Base-by-base conservation (phyloP, 495 filamentous ascomycete species). In the Aspergillus saccharolyticus region DNA sequence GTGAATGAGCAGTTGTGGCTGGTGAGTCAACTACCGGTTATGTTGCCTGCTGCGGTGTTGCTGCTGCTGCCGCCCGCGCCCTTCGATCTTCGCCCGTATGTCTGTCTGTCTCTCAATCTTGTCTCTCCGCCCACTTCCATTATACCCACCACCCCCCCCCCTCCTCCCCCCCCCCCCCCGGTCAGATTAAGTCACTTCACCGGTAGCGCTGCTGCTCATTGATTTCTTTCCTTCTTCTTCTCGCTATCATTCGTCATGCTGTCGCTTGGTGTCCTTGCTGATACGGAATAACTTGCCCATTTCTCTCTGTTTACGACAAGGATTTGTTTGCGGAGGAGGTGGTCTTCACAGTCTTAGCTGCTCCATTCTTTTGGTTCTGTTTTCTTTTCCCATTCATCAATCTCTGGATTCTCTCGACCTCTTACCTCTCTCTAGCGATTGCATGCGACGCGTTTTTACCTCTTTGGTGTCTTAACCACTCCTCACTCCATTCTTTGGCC, bases 1-100 rank as follows among this genome's bases (percentile, higher is more conserved):
- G 22, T 50, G 17, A 1, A 3, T 49, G 50, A 15, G 17, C 39
- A 21, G 57, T 8, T 53, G 50, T 53, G 58, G 58, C 58, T 60
- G 21, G 42, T 30, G 20, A 43, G 20, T n/a, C n/a, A n/a, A n/a
- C n/a, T n/a, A n/a, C n/a, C 30, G 42, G 9, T 44, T 44, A 15
- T 4, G 7, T 7, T 25, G 46, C 16, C 18, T 24, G n/a, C n/a
- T 25, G 46, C 46, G 4, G 15, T 21, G 14, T 4, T 24, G n/a
- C n/a, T 25, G 22, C 47, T 50, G 24, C 22, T 30, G 47, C 47
- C 28, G 47, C 22, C n/a, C 25, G 43, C n/a, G 42, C 8, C 6
- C 47, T 19, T 47, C n/a, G n/a, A 19, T 45, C 44, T 24, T 56
- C 50, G 30, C 42, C 33, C 33, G 12, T 50, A 42, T 21, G 22